Conservation (phyloP, 1,139 yeast genomes). For the Geotrichum phurueaensis region DNA sequence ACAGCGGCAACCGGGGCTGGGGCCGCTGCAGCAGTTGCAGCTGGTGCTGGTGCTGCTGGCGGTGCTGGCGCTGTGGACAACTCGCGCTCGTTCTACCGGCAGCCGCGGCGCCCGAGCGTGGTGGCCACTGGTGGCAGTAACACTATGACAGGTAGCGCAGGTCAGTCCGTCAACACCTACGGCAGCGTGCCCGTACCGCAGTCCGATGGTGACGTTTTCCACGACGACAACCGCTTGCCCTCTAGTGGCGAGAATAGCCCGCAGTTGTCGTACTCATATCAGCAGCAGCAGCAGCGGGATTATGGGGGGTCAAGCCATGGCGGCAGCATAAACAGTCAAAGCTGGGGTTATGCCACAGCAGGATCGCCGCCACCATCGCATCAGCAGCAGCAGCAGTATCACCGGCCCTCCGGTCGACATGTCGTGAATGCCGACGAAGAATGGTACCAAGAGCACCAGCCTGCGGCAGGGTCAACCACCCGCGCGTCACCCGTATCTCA, state of each 20-base stretch:
- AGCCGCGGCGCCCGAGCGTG: not conserved
- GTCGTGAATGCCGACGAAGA: not conserved
- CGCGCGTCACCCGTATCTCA: too few relatives aligned
- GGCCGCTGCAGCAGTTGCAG: not conserved
- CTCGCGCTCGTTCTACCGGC: conserved; percentile 8
- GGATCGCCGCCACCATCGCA: too few relatives aligned
- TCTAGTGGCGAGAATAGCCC: not conserved
- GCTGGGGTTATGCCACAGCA: not conserved
- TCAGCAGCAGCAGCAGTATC: not conserved
- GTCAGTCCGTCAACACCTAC: not conserved
- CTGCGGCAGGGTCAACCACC: too few relatives aligned
- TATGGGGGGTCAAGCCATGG: not conserved
- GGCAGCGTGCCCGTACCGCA: not conserved
- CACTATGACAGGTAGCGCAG: not conserved
- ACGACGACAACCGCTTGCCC: not conserved
- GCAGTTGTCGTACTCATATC: too few relatives aligned
- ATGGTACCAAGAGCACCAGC: too few relatives aligned
- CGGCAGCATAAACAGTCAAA: not conserved
- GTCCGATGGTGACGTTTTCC: not conserved
- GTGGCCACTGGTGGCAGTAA: not conserved
- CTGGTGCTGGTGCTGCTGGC: conserved; percentile 5
- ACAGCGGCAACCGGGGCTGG: conserved; percentile 6
- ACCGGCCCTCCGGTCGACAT: not conserved
- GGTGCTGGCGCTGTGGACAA: conserved; percentile 1
- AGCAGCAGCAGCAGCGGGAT: not conserved